These are phyloP conservation scores for Trypanosoma scelopori DNA, from an alignment of 208 protist species.

Conservation along the genomic window DNA sequence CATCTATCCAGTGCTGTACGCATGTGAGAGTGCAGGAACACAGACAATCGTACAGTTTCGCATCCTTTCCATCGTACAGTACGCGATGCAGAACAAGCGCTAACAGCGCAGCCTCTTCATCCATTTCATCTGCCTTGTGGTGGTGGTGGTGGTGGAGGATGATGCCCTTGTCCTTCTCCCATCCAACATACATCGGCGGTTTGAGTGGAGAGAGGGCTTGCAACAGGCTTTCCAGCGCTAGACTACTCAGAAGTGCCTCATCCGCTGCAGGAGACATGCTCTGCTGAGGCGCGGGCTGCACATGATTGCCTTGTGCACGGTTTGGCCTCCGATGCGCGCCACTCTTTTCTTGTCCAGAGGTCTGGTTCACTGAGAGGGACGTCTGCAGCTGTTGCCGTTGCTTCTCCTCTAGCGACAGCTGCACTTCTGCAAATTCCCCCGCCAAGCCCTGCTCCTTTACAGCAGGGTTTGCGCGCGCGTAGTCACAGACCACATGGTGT, in stretches of 20 bases:
- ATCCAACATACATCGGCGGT: not conserved
- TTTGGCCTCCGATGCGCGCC: conserved; percentile 4
- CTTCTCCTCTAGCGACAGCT: not conserved
- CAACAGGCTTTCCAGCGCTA: conserved; percentile 15
- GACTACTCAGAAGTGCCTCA: conserved; percentile 12
- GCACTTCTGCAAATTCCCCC: conserved; percentile 11
- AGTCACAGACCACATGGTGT: conserved; percentile 8
- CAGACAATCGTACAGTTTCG: conserved; percentile 16
- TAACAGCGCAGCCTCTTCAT: conserved; percentile 16
- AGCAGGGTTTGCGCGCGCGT: conserved; percentile 14
- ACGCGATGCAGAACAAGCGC: conserved; percentile 18
- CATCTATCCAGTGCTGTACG: conserved; percentile 1
- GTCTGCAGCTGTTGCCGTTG: not conserved
- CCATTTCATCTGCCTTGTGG: not conserved
- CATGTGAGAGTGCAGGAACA: conserved; percentile 15
- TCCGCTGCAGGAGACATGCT: conserved; percentile 9
- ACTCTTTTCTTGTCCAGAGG: conserved; percentile 6
- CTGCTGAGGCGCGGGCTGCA: not conserved
- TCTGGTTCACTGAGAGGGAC: not conserved
- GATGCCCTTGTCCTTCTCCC: not conserved
- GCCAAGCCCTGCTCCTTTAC: not conserved
- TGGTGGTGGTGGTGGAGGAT: not conserved
- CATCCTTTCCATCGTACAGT: conserved; percentile 14
- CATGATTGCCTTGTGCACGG: conserved; percentile 3
- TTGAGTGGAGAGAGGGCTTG: not conserved